These are phyloP conservation scores for Cladophialophora chaetospira DNA, from an alignment of 2,329 filamentous ascomycete species.

Conservation along the genomic window DNA sequence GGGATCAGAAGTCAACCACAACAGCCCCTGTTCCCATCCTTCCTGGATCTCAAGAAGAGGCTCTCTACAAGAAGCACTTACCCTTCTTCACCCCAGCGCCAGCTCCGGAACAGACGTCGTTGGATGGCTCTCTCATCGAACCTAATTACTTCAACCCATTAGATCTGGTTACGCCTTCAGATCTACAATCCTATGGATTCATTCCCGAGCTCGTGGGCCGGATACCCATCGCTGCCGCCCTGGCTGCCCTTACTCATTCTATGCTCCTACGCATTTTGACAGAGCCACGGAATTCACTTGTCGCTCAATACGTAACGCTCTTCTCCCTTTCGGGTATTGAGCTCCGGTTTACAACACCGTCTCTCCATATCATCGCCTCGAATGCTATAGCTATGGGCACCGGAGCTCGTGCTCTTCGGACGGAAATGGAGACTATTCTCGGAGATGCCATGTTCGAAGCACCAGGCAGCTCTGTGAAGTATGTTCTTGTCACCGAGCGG, in stretches of 20 bases:
- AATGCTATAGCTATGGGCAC: slow-evolving; percentile 70
- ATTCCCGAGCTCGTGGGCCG: slow-evolving; percentile 97
- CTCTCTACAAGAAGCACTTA: slow-evolving; percentile 59
- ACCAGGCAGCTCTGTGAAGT: slow-evolving; percentile 66
- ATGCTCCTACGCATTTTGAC: slow-evolving; percentile 83
- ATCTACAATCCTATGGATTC: slow-evolving; percentile 83
- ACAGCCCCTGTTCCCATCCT: slow-evolving; percentile 51
- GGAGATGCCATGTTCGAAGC: slow-evolving; percentile 81
- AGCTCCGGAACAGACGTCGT: slow-evolving; percentile 34
- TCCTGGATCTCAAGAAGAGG: slow-evolving; percentile 67
- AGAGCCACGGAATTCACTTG: slow-evolving; percentile 84
- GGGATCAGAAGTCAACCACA: slow-evolving; percentile 34
- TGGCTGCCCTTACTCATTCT: slow-evolving; percentile 70
- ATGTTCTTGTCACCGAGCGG: slow-evolving; percentile 71
- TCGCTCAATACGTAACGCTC: slow-evolving; percentile 84
- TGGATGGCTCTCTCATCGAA: slow-evolving; percentile 33
- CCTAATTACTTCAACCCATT: slow-evolving; percentile 60
- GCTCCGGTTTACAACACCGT: slow-evolving; percentile 78
- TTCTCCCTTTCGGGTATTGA: slow-evolving; percentile 78
- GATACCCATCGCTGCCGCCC: slow-evolving; percentile 83
- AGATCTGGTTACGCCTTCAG: slow-evolving; percentile 72
- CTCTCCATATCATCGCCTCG: slow-evolving; percentile 78
- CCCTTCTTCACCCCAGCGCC: slow-evolving; percentile 58
- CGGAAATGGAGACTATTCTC: slow-evolving; percentile 77
- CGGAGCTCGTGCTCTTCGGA: slow-evolving; percentile 76